Percentiles rank a stretch among this genome's conserved stretches.
Evolutionary conservation across 495 filamentous ascomycete genomes (phyloP).

Genomic region (Elasticomyces elasticus): DNA sequence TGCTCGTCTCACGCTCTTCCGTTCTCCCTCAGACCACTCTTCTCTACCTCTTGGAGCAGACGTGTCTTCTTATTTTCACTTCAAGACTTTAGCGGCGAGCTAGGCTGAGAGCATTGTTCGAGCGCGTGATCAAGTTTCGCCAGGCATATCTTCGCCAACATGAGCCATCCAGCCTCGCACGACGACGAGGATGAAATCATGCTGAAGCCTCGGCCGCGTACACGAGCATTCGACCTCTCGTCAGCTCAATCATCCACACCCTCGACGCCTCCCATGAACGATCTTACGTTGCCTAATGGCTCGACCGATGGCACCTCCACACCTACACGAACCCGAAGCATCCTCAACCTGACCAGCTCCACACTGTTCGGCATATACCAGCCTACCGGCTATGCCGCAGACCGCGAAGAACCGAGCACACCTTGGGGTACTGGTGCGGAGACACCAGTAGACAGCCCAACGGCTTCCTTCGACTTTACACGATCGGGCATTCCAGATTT

Average conservation of each 20-base stretch:
- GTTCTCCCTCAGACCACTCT: not conserved
- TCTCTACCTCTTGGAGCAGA: no score
- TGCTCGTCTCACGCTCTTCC: no score
- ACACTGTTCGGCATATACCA: constrained; percentile 88
- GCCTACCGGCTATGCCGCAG: constrained; percentile 47
- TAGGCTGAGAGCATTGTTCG: not conserved
- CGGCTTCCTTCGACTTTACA: constrained; percentile 16
- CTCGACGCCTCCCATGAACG: constrained; percentile 35
- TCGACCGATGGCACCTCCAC: constrained; percentile 22
- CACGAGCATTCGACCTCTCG: constrained; percentile 16
- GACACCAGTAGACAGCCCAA: constrained; percentile 40
- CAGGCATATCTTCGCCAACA: constrained; percentile 1
- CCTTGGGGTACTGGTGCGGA: constrained; percentile 67
- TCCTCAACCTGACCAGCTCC: constrained; percentile 77
- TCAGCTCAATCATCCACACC: constrained; percentile 37
- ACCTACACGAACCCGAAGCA: constrained; percentile 53
- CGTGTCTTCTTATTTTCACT: not conserved
- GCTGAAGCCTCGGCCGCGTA: constrained; percentile 14
- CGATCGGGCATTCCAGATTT: constrained; percentile 1
- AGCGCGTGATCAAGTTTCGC: not conserved
- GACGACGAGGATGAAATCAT: constrained; percentile 10
- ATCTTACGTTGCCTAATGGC: constrained; percentile 31
- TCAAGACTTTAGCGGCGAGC: constrained; percentile 1
- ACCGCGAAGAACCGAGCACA: constrained; percentile 37
- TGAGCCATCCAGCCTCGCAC: constrained; percentile 15